These are phyloP conservation scores for Pelagophyceae sp. DNA, from an alignment of 352 stramenopile genomes.

Conservation along the genomic window DNA sequence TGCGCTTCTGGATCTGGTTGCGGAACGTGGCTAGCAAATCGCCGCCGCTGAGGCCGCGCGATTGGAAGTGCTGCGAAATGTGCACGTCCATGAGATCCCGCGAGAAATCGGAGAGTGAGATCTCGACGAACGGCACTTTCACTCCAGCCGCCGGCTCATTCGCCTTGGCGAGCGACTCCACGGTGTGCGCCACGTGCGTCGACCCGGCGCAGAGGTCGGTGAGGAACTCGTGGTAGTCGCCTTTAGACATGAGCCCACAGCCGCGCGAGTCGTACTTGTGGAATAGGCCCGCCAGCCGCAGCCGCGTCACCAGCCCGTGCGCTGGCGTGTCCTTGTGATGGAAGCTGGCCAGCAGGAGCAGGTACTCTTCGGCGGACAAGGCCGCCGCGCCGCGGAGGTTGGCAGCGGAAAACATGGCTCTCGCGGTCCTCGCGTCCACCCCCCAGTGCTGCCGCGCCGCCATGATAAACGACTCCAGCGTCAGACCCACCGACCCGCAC, in stretches of 20 bases:
- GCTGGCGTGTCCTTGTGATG: not conserved
- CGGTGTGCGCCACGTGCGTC: not conserved
- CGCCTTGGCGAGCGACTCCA: not conserved
- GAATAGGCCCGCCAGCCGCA: not conserved
- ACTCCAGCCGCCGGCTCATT: not conserved
- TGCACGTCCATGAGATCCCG: not conserved
- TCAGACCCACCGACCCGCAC: not conserved
- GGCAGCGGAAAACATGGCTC: not conserved
- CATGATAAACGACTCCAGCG: not conserved
- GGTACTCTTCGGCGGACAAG: not conserved
- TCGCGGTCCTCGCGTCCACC: not conserved
- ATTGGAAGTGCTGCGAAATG: not conserved
- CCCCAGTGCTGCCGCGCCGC: conserved; percentile 3
- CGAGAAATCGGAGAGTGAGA: not conserved
- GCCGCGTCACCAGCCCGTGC: not conserved
- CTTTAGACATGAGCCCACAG: not conserved
- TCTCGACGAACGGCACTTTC: not conserved
- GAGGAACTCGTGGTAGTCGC: not conserved
- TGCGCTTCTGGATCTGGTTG: no score
- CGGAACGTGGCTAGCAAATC: not conserved
- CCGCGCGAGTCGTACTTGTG: not conserved
- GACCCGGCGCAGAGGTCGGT: not conserved
- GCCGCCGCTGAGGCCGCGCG: not conserved
- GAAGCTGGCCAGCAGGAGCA: not conserved
- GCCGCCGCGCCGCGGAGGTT: not conserved